Base-by-base conservation (phyloP, 2,329 filamentous ascomycete species). In the Aspergillus sp. region DNA sequence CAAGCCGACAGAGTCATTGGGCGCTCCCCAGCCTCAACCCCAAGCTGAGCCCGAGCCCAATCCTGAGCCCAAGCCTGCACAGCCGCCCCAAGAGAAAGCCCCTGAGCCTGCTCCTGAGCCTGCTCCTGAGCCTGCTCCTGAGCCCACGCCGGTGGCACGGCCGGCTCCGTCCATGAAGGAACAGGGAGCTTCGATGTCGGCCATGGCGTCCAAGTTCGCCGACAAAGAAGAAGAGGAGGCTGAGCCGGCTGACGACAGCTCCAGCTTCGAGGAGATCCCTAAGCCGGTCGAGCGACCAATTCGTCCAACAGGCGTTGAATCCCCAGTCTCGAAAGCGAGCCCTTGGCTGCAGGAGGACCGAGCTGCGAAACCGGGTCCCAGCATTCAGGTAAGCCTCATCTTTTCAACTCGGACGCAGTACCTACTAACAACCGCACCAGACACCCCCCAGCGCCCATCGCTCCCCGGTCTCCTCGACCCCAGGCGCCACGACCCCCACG, bases 131-230 rank as follows among this genome's bases (percentile, higher is more conserved):
- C 47, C 51, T 15, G 40, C 41, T 14, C 44, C 54, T 4, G 52
- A 56, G 34, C 54, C 60, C 5, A 52, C 55, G 4, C 46, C 57
- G 5, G 45, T 58, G 2, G 47, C 51, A 25, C 67, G 66, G 14
- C 71, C 74, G 15, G 78, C 82, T 22, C 78, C 80, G 8, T 78
- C 75, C 1, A 75, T 93, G 63, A 81, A 79, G 42, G 84, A 93
- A 42, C 89, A 94, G 64, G 86, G 91, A 58, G 74, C 75, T 16
- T 93, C 86, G 8, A 91, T 95, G 61, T 76, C 86, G 13, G 78
- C 78, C 34, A 80, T 91, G 70, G 88, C 86, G 7, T 78, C 75
- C 57, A 93, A 84, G 61, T 95, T 84, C 61, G 81, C 86, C 47
- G 86, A 93, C 55, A 75, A 78, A 5, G 72, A 77, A 8, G 72